Base-by-base conservation (phyloP, 2,329 filamentous ascomycete genomes). In the Pseudocercospora crystallina region DNA sequence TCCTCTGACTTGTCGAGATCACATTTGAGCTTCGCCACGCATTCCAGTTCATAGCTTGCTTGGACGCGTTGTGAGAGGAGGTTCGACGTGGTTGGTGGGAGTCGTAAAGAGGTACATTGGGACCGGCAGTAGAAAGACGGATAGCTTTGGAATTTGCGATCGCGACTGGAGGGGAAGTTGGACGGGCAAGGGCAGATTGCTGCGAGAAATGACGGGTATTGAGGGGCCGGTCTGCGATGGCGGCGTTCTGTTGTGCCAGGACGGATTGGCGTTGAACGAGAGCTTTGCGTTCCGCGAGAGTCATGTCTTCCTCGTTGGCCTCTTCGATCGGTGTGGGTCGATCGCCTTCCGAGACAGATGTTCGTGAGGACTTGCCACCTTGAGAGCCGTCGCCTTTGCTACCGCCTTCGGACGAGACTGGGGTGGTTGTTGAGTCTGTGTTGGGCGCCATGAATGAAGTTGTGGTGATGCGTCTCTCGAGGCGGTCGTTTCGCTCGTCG, bases 241-340 rank as follows among this genome's bases (percentile, higher is more conserved):
- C 36, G n/a, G 49, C 43, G 34, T 45, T 53, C 12, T 50, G 43
- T 11, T 40, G 43, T 36, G 47, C 39, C 12, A 53, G 37, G 26
- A 41, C 17, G 37, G 50, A 40, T 35, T 57, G 51, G 42, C 43
- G 52, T 53, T 73, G 69, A 9, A 75, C 65, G 12, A 70, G 46
- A 12, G 65, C 63, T 54, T 68, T 64, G 46, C 87, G 83, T 61
- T 87, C 81, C 36, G 82, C 86, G 13, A 94, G 76, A 0, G 88
- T 85, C 58, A 92, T 76, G 49, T 90, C 81, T 53, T 91, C 88
- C 1, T 78, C 73, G 57, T 82, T 80, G 7, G 40, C 36, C 9
- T 51, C 43, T 15, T 36, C 43, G 9, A 45, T 29, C 34, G 10
- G 32, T 10, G 29, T 51, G 0, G 61, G 57, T 2, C 64, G 64